phyloP scores from a whole-genome alignment of 2,329 filamentous ascomycete genomes.

The Colletotrichum endophyticum region DNA sequence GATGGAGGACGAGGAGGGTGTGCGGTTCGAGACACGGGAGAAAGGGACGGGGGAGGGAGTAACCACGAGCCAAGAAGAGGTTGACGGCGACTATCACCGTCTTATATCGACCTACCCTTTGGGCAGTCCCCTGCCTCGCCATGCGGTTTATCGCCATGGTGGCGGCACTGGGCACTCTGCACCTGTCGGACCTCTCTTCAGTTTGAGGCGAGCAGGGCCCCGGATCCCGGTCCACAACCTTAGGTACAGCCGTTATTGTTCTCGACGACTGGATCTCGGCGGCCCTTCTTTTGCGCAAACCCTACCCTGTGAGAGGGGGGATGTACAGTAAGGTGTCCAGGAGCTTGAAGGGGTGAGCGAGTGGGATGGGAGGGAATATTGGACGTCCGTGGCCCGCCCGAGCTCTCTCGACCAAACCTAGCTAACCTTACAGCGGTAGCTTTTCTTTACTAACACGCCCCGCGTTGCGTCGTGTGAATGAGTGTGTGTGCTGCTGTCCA shows the following conservation, averaged over 20 bases:
- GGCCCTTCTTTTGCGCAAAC: neutral
- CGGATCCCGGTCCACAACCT: conserved; percentile 1
- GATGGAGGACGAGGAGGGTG: neutral
- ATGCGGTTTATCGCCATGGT: conserved; percentile 14
- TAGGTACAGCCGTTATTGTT: neutral
- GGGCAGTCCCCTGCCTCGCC: conserved; percentile 14
- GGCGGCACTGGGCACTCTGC: neutral
- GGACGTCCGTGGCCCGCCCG: conserved; percentile 18
- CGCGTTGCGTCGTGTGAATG: neutral
- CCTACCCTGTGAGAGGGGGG: neutral
- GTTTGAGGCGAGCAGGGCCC: conserved; percentile 9
- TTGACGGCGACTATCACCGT: conserved; percentile 13
- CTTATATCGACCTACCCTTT: conserved; percentile 21
- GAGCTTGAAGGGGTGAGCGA: neutral
- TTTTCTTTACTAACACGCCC: neutral
- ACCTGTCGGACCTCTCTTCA: conserved; percentile 1
- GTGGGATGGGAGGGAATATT: neutral
- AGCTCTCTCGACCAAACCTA: conserved; percentile 17
- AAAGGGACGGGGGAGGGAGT: neutral
- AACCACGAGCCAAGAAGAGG: neutral
- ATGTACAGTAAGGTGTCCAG: neutral
- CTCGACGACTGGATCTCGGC: conserved; percentile 14
- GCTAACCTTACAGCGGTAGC: neutral
- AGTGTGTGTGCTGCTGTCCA: neutral
- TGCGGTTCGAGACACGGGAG: conserved; percentile 10